Evolutionary conservation across 2,329 filamentous ascomycete species (phyloP).

Genomic region (Nannizziopsis barbatae): DNA sequence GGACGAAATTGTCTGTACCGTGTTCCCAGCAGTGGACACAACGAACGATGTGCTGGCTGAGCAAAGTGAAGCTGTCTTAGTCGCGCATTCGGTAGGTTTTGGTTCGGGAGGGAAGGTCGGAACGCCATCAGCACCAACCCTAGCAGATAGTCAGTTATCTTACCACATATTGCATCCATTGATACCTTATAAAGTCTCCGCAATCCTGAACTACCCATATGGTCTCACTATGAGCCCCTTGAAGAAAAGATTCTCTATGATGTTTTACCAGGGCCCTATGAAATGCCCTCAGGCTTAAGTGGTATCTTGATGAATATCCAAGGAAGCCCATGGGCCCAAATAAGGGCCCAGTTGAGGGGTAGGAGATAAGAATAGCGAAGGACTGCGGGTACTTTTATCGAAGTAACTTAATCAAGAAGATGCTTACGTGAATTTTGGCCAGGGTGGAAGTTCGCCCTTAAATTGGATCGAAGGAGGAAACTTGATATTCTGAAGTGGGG

Average conservation of each 20-base stretch:
- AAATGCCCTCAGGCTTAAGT: too few relatives aligned
- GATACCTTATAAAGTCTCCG: too few relatives aligned
- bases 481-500: constrained; percentile 8
- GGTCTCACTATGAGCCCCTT: too few relatives aligned
- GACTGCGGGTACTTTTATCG: too few relatives aligned
- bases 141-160: background rate
- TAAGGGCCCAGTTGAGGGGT: too few relatives aligned
- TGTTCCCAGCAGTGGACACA: constrained; percentile 7
- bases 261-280: too few relatives aligned
- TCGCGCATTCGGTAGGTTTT: constrained; percentile 8
- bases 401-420: background rate
- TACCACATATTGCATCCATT: too few relatives aligned
- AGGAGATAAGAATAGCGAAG: too few relatives aligned
- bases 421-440: constrained; percentile 12
- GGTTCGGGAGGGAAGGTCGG: constrained; percentile 9
- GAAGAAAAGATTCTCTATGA: too few relatives aligned
- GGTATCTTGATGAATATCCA: too few relatives aligned
- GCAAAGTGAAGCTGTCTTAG: constrained; percentile 10
- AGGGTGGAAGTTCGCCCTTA: constrained; percentile 11
- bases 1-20: constrained; percentile 9
- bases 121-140: constrained; percentile 7
- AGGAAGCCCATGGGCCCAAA: too few relatives aligned
- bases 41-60: constrained; percentile 8
- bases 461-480: constrained; percentile 7
- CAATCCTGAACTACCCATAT: too few relatives aligned